Evolutionary conservation across 2,329 filamentous ascomycete genomes (phyloP), one percentile per base, ranked within the genome.

Genomic region (Sarocladium kiliense): DNA sequence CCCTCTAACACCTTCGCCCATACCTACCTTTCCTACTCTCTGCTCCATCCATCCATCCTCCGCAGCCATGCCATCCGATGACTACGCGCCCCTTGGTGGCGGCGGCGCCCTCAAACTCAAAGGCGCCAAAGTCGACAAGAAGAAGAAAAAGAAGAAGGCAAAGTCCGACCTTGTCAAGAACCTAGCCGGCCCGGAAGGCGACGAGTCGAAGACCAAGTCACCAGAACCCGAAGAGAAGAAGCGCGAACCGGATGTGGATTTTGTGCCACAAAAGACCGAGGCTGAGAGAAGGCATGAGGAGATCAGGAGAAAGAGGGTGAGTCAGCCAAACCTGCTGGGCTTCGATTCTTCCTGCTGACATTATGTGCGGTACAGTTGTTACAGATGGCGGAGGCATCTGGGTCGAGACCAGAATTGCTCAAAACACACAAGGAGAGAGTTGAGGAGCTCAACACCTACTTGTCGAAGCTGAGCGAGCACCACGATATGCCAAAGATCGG

Each of bases 381-480:
- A 63, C 87, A 96, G 65, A 79, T 91, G 59, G 75, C 95, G 44
- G 86, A 88, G 66, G 73, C 76, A 3, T 76, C 77, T 2, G 72
- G 73, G 6, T 68, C 76, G 7, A 71, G 77, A 49, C 84, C 87
- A 14, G 92, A 97, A 68, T 87, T 95, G 16, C 83, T 93, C 62
- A 97, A 97, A 78, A 96, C 92, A 27, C 94, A 99, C 72, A 97
- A 97, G 70, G 89, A 99, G 75, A 85, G 91, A 11, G 93, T 99
- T 42, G 92, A 97, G 70, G 91, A 97, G 69, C 76, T 97, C 63
- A 99, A 99, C 69, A 90, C 89, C 60, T 97, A 97, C 69, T 76
- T 99, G 34, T 94, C 90, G 61, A 88, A 86, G 61, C 73, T 99
- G 65, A 96, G 90, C 73, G 94, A 99, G 73, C 94, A 99, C 74